Percentiles rank a stretch among this genome's conserved stretches.
Conservation (phyloP, 1,284 basidiomycete genomes). For the Quambalaria eucalypti region DNA sequence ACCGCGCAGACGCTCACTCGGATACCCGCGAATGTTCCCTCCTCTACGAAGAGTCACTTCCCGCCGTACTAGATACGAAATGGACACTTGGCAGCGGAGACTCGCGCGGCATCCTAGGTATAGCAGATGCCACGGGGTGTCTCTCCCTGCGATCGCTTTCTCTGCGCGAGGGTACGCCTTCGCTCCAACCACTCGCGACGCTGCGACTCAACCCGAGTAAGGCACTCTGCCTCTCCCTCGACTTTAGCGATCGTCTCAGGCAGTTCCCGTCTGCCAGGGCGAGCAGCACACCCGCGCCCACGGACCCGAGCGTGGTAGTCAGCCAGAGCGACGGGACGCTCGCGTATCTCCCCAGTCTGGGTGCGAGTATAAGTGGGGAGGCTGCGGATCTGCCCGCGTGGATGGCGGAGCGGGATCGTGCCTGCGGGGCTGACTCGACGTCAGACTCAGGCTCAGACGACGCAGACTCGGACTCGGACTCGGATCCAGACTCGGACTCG, state of each 20-base stretch:
- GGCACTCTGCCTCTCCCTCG: constrained; percentile 40
- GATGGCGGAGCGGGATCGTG: too few relatives aligned
- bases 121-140: constrained; percentile 29
- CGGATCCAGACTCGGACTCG: constrained; percentile 10
- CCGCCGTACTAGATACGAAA: constrained; percentile 43
- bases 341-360: constrained; percentile 26
- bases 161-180: too few relatives aligned
- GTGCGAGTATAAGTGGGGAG: neutral
- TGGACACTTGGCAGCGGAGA: constrained; percentile 19
- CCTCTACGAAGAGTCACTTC: constrained; percentile 10
- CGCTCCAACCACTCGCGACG: neutral
- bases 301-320: constrained; percentile 21
- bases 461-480: too few relatives aligned
- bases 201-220: constrained; percentile 30
- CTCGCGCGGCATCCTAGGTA: constrained; percentile 12
- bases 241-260: constrained; percentile 33
- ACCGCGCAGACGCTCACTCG: neutral
- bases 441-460: too few relatives aligned
- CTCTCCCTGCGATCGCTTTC: constrained; percentile 15
- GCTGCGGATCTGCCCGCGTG: too few relatives aligned
- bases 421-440: too few relatives aligned
- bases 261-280: constrained; percentile 9
- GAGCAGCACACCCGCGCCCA: neutral
- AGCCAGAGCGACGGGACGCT: constrained; percentile 44
- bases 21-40: neutral